phyloP scores from a whole-genome alignment of 331 rosid species.

The Pyrus hybrid region DNA sequence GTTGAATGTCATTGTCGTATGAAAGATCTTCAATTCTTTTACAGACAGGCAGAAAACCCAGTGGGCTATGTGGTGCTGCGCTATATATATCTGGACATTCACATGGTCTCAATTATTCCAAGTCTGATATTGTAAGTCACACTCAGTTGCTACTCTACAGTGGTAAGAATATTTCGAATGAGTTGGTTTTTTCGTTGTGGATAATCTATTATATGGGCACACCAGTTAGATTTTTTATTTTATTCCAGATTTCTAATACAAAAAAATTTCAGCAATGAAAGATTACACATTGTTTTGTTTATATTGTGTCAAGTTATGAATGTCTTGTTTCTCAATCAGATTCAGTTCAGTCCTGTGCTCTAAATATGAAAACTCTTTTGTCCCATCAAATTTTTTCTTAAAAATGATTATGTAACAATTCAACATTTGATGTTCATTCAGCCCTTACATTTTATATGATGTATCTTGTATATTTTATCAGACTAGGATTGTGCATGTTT shows the following conservation, averaged over 20 bases:
- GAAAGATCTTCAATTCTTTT: not conserved
- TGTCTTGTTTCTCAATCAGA: not conserved
- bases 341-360: not conserved
- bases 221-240: not conserved
- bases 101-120: constrained; percentile 66
- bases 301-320: not conserved
- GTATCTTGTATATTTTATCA: constrained; percentile 23
- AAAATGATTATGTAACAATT: not conserved
- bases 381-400: not conserved
- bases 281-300: not conserved
- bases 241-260: not conserved
- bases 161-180: not conserved
- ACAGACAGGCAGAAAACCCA: constrained; percentile 97
- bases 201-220: not conserved
- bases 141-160: constrained; percentile 7
- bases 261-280: not conserved
- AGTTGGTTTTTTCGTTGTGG: not conserved
- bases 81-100: constrained; percentile 79
- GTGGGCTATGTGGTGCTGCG: constrained; percentile 94
- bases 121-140: constrained; percentile 75
- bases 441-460: not conserved
- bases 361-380: not conserved
- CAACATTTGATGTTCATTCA: not conserved
- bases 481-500: constrained; percentile 77
- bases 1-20: not conserved